phyloP scores from a whole-genome alignment of 129 eudicot species.

The Flaveria sonorensis region DNA sequence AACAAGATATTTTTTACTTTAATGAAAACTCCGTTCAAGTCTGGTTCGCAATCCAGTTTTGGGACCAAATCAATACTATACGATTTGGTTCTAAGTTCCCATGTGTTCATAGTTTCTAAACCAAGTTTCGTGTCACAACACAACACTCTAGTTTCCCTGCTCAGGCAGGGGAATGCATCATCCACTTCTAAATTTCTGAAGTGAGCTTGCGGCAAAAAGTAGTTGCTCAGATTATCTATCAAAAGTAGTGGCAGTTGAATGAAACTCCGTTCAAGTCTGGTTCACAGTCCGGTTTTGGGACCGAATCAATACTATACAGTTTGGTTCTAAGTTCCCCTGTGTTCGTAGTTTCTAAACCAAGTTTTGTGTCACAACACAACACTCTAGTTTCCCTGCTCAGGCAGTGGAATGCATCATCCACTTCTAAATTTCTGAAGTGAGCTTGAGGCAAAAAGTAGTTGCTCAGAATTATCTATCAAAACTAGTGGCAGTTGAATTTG shows the following conservation, averaged over 20 bases:
- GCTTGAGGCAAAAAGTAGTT: neutral
- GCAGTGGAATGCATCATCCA: constrained; percentile 3
- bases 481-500: constrained; percentile 21
- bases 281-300: constrained; percentile 5
- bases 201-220: neutral
- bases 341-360: neutral
- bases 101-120: neutral
- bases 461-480: constrained; percentile 18
- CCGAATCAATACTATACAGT: neutral
- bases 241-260: no score
- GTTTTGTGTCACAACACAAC: neutral
- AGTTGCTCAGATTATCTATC: no score
- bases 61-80: neutral
- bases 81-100: neutral
- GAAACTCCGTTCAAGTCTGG: neutral
- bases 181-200: constrained; percentile 6
- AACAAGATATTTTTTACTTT: no score
- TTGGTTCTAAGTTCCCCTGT: neutral
- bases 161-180: neutral
- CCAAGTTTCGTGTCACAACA: neutral
- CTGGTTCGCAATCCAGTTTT: neutral
- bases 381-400: neutral
- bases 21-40: neutral
- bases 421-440: neutral
- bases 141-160: neutral